A percentile compares a stretch with the other conserved stretches of the same genome.
Evolutionary conservation across 805 yeast species (phyloP).

Genomic region (Lachancea cidri): DNA sequence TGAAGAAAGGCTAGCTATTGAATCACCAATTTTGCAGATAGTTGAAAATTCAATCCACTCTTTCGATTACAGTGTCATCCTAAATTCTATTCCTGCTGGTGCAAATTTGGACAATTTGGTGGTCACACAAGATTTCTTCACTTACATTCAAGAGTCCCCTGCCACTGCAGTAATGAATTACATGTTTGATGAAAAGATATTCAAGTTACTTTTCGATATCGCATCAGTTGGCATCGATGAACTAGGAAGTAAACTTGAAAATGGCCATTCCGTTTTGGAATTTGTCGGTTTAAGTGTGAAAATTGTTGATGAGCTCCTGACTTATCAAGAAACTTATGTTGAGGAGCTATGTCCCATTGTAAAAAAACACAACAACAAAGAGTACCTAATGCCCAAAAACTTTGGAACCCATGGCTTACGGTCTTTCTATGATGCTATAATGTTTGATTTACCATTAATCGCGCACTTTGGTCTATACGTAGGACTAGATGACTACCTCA

Average conservation of each 20-base stretch:
- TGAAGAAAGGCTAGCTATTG: conserved; percentile 42
- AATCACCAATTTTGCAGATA: conserved; percentile 47
- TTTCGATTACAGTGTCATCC: conserved; percentile 48
- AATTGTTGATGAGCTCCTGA: conserved; percentile 42
- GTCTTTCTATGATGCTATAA: conserved; percentile 65
- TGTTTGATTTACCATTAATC: conserved; percentile 64
- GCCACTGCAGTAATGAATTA: conserved; percentile 59
- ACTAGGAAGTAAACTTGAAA: conserved; percentile 27
- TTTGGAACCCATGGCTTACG: conserved; percentile 55
- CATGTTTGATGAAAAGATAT: conserved; percentile 55
- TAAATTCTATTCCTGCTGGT: conserved; percentile 48
- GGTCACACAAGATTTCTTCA: conserved; percentile 39
- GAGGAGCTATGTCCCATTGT: conserved; percentile 37
- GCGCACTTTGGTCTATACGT: conserved; percentile 73
- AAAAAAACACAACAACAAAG: conserved; percentile 24
- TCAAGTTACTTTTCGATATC: conserved; percentile 50
- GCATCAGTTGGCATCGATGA: conserved; percentile 57
- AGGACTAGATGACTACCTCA: conserved; percentile 45
- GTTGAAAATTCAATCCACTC: conserved; percentile 43
- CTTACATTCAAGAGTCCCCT: conserved; percentile 61
- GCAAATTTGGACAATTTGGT: conserved; percentile 47
- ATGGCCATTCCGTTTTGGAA: conserved; percentile 25
- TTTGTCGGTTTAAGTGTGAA: conserved; percentile 40
- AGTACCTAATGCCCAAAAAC: conserved; percentile 30
- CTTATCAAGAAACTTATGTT: conserved; percentile 53